Conservation (phyloP, 2,329 filamentous ascomycete genomes). For the Ascosphaera apis region DNA sequence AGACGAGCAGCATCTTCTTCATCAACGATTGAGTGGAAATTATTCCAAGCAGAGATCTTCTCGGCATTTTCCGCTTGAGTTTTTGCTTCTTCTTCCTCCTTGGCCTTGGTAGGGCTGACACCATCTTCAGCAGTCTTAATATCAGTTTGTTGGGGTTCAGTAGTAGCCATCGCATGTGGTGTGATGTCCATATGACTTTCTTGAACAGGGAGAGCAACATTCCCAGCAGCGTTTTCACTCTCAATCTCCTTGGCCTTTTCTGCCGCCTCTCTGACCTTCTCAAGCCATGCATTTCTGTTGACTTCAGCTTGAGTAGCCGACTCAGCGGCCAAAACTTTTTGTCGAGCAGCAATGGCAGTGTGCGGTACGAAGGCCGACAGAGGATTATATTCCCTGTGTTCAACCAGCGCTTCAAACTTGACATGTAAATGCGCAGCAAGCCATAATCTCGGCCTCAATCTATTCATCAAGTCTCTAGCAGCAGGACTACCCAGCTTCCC, state of each 20-base stretch:
- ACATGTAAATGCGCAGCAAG: constrained; percentile 85
- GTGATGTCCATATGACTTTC: no score
- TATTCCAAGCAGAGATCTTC: constrained; percentile 16
- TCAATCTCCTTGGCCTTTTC: no score
- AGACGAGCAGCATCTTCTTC: constrained; percentile 12
- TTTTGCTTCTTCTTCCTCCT: background rate
- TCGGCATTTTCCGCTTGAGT: constrained; percentile 1
- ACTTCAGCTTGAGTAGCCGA: no score
- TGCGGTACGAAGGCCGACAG: no score
- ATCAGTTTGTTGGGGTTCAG: no score
- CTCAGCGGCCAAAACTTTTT: no score
- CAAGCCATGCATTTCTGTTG: no score
- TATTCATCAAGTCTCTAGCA: constrained; percentile 57
- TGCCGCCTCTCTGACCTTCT: no score
- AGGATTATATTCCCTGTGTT: constrained; percentile 20
- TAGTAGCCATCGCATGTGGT: no score
- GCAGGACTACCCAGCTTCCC: constrained; percentile 61
- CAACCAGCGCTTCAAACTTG: constrained; percentile 48
- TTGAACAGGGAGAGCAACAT: no score
- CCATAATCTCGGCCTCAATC: constrained; percentile 66
- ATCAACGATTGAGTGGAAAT: constrained; percentile 14
- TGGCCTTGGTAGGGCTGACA: background rate
- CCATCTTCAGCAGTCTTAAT: background rate
- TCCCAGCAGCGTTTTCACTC: no score
- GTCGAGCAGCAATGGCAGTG: no score